Percentiles rank a stretch among this genome's conserved stretches.
Conservation (phyloP, 441 rosid genomes). For the Hura crepitans region DNA sequence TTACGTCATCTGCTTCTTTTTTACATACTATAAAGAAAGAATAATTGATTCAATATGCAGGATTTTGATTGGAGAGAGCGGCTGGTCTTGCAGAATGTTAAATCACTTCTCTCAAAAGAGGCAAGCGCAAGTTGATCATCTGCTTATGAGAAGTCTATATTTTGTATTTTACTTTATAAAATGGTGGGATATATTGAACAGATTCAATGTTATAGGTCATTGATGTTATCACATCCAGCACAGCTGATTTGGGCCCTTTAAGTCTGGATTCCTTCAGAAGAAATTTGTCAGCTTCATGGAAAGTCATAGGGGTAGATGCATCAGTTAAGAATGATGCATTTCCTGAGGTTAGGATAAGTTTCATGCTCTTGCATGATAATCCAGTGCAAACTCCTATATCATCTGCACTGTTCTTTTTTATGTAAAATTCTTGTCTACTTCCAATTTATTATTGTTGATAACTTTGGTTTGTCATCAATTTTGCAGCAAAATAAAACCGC, state of each 20-base stretch:
- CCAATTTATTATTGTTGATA: conserved; percentile 20
- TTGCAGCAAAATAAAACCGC: conserved; percentile 39
- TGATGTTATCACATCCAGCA: conserved; percentile 61
- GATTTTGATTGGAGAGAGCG: conserved; percentile 84
- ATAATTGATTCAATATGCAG: conserved; percentile 42
- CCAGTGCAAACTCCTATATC: not conserved
- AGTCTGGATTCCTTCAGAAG: conserved; percentile 81
- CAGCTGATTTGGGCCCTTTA: conserved; percentile 77
- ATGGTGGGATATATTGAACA: not conserved
- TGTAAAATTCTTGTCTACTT: conserved; percentile 14
- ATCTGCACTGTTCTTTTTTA: conserved; percentile 10
- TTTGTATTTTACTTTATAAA: not conserved
- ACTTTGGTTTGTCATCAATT: conserved; percentile 20
- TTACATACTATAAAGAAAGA: not conserved
- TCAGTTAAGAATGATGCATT: conserved; percentile 29
- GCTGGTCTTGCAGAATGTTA: conserved; percentile 57
- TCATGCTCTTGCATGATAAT: conserved; percentile 20
- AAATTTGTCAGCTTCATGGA: conserved; percentile 80
- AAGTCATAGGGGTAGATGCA: conserved; percentile 35
- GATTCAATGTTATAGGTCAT: conserved; percentile 48
- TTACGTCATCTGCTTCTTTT: not conserved
- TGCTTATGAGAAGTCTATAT: conserved; percentile 6
- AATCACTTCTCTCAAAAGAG: conserved; percentile 73
- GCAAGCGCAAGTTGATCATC: conserved; percentile 37
- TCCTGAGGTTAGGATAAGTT: conserved; percentile 49